A percentile compares a stretch with the other conserved stretches of the same genome.
These are phyloP conservation scores for Biscutella auriculata DNA, from an alignment of 441 rosid genomes.

Conservation along the genomic window DNA sequence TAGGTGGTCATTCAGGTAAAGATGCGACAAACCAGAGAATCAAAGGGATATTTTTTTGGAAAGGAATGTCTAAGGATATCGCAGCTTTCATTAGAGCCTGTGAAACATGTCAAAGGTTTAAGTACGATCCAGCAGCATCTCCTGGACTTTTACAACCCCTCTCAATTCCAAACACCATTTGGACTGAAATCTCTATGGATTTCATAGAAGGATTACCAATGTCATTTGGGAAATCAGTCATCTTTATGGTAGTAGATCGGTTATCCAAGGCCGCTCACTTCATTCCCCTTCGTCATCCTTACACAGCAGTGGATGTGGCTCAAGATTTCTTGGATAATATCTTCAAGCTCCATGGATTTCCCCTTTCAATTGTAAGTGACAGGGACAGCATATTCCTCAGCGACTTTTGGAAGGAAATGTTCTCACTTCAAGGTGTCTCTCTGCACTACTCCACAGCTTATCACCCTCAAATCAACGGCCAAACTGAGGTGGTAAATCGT, in stretches of 20 bases:
- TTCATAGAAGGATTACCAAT: neutral
- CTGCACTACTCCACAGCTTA: neutral
- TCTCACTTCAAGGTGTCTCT: neutral
- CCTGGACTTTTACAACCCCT: neutral
- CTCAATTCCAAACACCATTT: accelerated
- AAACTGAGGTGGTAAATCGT: neutral
- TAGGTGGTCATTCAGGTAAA: neutral
- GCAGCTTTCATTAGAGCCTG: too few relatives aligned
- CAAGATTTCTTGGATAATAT: too few relatives aligned
- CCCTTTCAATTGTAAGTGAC: neutral
- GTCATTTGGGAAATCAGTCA: neutral
- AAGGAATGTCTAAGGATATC: too few relatives aligned
- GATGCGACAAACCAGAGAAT: neutral
- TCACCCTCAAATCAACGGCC: neutral
- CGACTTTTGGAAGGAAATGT: neutral
- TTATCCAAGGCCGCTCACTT: neutral
- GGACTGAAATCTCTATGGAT: neutral
- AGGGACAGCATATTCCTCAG: neutral
- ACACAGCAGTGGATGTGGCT: too few relatives aligned
- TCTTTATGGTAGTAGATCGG: neutral
- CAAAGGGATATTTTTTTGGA: too few relatives aligned
- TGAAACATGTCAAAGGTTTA: neutral
- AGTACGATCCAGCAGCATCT: neutral
- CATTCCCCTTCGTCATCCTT: too few relatives aligned
- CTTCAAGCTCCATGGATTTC: neutral